Base-by-base conservation (phyloP, 768 basidiomycete genomes). In the Lactifluus hygrophoroides region DNA sequence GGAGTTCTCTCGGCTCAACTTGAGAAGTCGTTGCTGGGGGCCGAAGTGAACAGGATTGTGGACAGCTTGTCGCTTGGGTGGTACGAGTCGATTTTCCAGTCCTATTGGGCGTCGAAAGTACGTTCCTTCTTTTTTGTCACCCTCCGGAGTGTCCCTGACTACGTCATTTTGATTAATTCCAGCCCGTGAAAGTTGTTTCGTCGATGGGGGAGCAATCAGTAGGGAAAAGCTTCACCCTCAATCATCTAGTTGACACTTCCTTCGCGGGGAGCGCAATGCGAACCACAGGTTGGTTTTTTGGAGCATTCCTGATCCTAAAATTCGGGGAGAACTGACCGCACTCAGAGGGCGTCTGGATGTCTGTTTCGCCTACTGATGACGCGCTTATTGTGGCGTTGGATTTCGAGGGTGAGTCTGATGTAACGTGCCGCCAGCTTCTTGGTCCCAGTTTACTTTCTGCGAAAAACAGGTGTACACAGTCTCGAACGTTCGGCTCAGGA, bases 171-270 rank as follows among this genome's bases (percentile, higher is more conserved):
- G 52, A 30, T 11, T n/a, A 7, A 48, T 35, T 21, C 16, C 37
- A 84, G 80, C 82, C 81, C 1, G 82, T 85, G 16, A 78, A 75
- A 62, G 84, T 84, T 2, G 83, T 84, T 1, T 82, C 83, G 0
- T 85, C 84, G 0, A 84, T 84, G 83, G 83, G 82, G 3, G 82
- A 84, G 66, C 83, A 84, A 63, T 83, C 81, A 0, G 84, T 85
- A 0, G 84, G 83, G 0, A 84, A 84, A 63, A 80, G 77, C 50
- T 85, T 77, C 55, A 71, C 78, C 0, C 66, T 84, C 14, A 84
- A 84, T 52, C 84, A 85, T 61, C 71, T 85, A 5, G 77, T 74
- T 1, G 83, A 85, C 62, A 82, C 83, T 0, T 84, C 84, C 0
- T 85, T 85, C 61, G 82, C 82, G 10, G 83, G 83, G 0, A 81